phyloP scores from a whole-genome alignment of 1,139 yeast species.

The Nakaseomyces delphensis region DNA sequence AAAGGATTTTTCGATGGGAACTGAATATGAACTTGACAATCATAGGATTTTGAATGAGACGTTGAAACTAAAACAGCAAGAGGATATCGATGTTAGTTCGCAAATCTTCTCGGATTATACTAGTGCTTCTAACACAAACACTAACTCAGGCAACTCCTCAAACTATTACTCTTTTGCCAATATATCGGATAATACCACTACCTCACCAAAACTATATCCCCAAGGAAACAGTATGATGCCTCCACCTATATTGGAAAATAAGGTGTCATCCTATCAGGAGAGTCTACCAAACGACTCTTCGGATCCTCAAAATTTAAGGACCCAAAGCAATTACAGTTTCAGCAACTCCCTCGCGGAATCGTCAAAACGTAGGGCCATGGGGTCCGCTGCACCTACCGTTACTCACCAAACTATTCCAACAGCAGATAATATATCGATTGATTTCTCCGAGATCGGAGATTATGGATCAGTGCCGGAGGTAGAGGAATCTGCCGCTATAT shows the following conservation, averaged over 20 bases:
- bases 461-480: neutral
- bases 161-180: slow-evolving; percentile 32
- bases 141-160: slow-evolving; percentile 25
- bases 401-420: slow-evolving; percentile 19
- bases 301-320: neutral
- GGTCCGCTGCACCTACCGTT: neutral
- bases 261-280: slow-evolving; percentile 7
- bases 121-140: slow-evolving; percentile 14
- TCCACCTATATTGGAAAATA: slow-evolving; percentile 7
- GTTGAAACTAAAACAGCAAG: slow-evolving; percentile 4
- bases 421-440: slow-evolving; percentile 26
- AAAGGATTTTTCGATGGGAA: slow-evolving; percentile 10
- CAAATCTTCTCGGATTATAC: slow-evolving; percentile 27
- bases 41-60: slow-evolving; percentile 24
- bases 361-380: neutral
- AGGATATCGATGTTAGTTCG: slow-evolving; percentile 19
- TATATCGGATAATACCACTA: slow-evolving; percentile 31
- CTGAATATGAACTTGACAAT: slow-evolving; percentile 21
- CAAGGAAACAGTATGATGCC: slow-evolving; percentile 7
- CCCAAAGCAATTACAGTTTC: neutral
- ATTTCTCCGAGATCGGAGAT: slow-evolving; percentile 15
- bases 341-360: neutral
- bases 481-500: neutral
- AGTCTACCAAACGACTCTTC: neutral
- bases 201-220: slow-evolving; percentile 13